Conservation (phyloP, 768 basidiomycete genomes). For the Crepidotus variabilis region DNA sequence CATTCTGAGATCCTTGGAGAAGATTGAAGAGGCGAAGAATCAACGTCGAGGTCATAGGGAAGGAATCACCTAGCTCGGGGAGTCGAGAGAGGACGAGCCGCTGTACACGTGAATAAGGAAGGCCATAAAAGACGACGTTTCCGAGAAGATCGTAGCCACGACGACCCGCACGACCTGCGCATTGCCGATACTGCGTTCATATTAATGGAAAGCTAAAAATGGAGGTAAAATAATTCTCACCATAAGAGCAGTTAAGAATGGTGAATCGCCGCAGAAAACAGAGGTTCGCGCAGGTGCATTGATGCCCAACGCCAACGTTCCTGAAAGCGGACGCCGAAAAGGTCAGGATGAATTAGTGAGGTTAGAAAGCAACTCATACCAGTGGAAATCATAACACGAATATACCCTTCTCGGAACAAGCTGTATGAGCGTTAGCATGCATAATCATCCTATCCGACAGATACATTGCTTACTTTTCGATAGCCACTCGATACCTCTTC, state of each 20-base stretch:
- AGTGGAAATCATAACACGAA: slow-evolving; percentile 67
- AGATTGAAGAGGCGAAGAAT: slow-evolving; percentile 62
- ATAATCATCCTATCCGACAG: neutral
- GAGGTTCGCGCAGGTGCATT: slow-evolving; percentile 70
- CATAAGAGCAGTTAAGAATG: slow-evolving; percentile 57
- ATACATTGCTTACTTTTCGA: slow-evolving; percentile 43
- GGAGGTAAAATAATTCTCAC: slow-evolving; percentile 25
- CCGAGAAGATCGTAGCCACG: slow-evolving; percentile 69
- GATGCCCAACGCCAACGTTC: slow-evolving; percentile 70
- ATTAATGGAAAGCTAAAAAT: slow-evolving; percentile 3
- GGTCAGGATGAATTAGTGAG: neutral
- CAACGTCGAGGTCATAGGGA: slow-evolving; percentile 66
- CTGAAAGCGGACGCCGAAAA: slow-evolving; percentile 26
- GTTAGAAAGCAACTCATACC: slow-evolving; percentile 25
- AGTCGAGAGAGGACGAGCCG: slow-evolving; percentile 61
- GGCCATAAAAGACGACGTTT: slow-evolving; percentile 70
- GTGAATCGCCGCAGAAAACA: slow-evolving; percentile 62
- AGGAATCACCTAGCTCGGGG: slow-evolving; percentile 58
- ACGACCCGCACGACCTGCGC: slow-evolving; percentile 69
- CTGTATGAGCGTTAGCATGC: slow-evolving; percentile 23
- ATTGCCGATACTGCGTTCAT: slow-evolving; percentile 58
- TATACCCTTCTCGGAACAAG: slow-evolving; percentile 57
- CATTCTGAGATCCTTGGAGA: slow-evolving; percentile 54
- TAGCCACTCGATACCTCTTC: slow-evolving; percentile 50
- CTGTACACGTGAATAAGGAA: slow-evolving; percentile 60